A percentile compares a stretch with the other conserved stretches of the same genome.
Conservation (phyloP, 1,139 yeast species). For the Debaryomyces psychrophilus region DNA sequence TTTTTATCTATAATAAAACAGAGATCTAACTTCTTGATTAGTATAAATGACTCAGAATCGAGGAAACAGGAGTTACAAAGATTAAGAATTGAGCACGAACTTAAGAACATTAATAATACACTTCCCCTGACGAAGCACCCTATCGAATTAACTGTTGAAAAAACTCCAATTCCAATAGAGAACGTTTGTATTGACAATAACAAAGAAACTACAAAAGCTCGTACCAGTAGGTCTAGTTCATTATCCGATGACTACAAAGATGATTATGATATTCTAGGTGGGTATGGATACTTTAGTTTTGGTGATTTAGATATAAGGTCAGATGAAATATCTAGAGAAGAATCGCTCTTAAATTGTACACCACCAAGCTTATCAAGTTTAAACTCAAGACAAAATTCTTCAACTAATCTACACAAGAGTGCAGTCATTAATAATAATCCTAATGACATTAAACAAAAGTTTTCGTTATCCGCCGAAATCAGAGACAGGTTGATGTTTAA, state of each 20-base stretch:
- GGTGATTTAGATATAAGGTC: constrained; percentile 52
- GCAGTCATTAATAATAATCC: constrained; percentile 10
- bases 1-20: constrained; percentile 50
- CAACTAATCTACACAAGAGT: constrained; percentile 28
- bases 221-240: constrained; percentile 5
- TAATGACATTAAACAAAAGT: constrained; percentile 32
- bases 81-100: constrained; percentile 40
- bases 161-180: constrained; percentile 24
- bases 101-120: constrained; percentile 32
- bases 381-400: constrained; percentile 37
- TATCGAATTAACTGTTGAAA: constrained; percentile 32
- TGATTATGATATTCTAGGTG: constrained; percentile 55
- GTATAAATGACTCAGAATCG: constrained; percentile 37
- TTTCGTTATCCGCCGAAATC: constrained; percentile 37
- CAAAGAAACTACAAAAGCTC: constrained; percentile 19
- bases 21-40: constrained; percentile 38
- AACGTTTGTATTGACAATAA: constrained; percentile 19
- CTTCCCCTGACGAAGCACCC: constrained; percentile 42
- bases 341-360: constrained; percentile 32
- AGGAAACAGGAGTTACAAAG: constrained; percentile 40
- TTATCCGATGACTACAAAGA: constrained; percentile 12
- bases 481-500: constrained; percentile 36
- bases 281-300: constrained; percentile 76
- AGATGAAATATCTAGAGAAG: constrained; percentile 33
- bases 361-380: constrained; percentile 19